phyloP scores from a whole-genome alignment of 371 early-diverging fungal species.

The Mortierella sp. region DNA sequence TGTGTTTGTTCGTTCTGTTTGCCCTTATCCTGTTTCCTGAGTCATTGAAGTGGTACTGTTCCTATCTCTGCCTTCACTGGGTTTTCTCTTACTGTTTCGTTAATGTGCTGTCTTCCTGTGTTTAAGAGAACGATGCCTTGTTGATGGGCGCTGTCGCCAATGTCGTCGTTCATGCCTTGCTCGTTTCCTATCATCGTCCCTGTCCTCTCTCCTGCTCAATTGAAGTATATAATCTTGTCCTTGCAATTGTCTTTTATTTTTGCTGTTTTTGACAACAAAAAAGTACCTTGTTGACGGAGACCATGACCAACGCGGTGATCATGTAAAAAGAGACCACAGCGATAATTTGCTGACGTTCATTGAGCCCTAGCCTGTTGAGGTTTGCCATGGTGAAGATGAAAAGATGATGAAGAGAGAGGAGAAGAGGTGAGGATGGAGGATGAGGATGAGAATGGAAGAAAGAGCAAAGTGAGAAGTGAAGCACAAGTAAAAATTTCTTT shows the following conservation, averaged over 20 bases:
- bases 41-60: too few species aligned
- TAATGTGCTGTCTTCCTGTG: too few species aligned
- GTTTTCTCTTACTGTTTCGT: too few species aligned
- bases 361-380: conserved; percentile 14
- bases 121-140: too few species aligned
- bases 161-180: too few species aligned
- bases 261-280: not conserved
- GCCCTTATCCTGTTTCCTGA: not conserved
- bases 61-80: too few species aligned
- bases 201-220: not conserved
- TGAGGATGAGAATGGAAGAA: not conserved
- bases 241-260: not conserved
- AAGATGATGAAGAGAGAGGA: not conserved
- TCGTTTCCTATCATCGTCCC: too few species aligned
- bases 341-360: conserved; percentile 30
- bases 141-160: too few species aligned
- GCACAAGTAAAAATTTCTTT: not conserved
- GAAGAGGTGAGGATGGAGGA: not conserved
- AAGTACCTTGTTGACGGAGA: conserved; percentile 65
- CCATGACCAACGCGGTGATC: conserved; percentile 61
- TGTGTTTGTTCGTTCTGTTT: not conserved
- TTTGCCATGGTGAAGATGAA: conserved; percentile 8
- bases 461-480: not conserved
- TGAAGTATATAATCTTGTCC: not conserved
- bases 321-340: conserved; percentile 62